Evolutionary conservation across 2,329 filamentous ascomycete genomes (phyloP), one percentile per base, ranked within the genome.

Genomic region (Ophiostoma sp.): DNA sequence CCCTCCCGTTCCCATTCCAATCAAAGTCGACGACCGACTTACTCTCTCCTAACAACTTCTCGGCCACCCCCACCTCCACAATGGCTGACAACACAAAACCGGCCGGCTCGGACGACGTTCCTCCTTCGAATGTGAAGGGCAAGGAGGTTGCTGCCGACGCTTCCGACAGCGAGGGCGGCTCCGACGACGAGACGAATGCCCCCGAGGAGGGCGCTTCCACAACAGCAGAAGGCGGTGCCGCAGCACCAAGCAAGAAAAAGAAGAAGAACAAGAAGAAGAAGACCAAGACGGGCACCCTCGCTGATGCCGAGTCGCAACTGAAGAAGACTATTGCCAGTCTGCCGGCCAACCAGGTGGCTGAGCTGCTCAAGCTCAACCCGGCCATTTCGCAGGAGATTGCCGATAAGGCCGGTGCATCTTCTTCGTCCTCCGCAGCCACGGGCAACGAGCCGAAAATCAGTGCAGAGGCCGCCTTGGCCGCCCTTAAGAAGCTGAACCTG

Each of bases 311-410:
- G 75, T 79, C 81, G 68, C 81, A 84, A 19, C 79, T 85, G 71
- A 85, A 86, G 77, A 86, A 87, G 77, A 85, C 87, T 69, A 82
- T 90, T 73, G 82, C 84, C 42, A 84, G 83, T 66, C 83, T 91
- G 72, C 87, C 86, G 39, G 83, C 85, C 55, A 83, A 88, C 75
- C 88, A 91, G 79, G 82, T 90, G 75, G 81, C 88, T 74, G 89
- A 93, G 76, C 86, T 96, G 74, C 87, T 93, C 78, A 86, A 87
- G 71, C 89, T 94, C 78, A 90, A 95, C 80, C 91, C 91, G n/a
- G 89, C 89, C 2, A 85, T 95, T 77, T 88, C 91, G 75, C 87
- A 89, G 77, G 90, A 92, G 79, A 79, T 86, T 22, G 78, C 79
- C 76, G n/a, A 33, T 48, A 17, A 45, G 17, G n/a, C 70, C 17